Evolutionary conservation across 225 moss, liverwort and hornwort genomes (phyloP), one percentile per base, ranked within the genome.

Genomic region (Sphagnum tenellum): DNA sequence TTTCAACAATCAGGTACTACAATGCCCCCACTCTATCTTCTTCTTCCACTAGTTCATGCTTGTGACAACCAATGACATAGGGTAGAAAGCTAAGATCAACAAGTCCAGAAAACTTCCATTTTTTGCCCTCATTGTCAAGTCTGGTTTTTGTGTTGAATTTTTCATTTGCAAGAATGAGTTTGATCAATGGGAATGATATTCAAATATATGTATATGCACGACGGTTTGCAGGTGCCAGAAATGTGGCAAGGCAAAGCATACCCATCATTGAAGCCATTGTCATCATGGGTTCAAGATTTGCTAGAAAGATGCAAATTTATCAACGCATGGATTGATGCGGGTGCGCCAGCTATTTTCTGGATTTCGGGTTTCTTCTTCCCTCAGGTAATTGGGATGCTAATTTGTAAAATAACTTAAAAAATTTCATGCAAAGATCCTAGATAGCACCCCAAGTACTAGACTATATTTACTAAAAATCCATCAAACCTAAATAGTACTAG

Each of bases 241-340:
- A 83, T 91, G 89, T 94, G 94, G 94, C 83, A 89, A 82, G 70
- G 86, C 8, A 94, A 94, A 69, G 89, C 94, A 5, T 94, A 94
- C 70, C 91, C 94, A 3, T 94, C 91, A 3, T 57, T 94, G 4
- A 94, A 91, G 59, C 89, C 91, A 29, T 59, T 94, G 45, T 64
- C 91, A 2, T 73, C 80, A 2, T 94, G 91, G 91, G 72, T 94
- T 9, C 83, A 89, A 67, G 91, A 94, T 74, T 77, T 94, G 60
- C 67, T 94, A 58, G 94, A 89, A 66, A 77, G 94, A 55, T 87
- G 85, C 8, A 75, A 77, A 55, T 94, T 91, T 9, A 89, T 91
- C n/a, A 78, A 56, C 4, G 59, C 61, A 9, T 94, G 94, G 94
- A 91, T 94, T 50, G 63, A 66, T 0, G 55, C 67, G 8, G 87